Evolutionary conservation across 2,329 filamentous ascomycete species (phyloP), one percentile per base, ranked within the genome.

Genomic region (Venturia carpophila): DNA sequence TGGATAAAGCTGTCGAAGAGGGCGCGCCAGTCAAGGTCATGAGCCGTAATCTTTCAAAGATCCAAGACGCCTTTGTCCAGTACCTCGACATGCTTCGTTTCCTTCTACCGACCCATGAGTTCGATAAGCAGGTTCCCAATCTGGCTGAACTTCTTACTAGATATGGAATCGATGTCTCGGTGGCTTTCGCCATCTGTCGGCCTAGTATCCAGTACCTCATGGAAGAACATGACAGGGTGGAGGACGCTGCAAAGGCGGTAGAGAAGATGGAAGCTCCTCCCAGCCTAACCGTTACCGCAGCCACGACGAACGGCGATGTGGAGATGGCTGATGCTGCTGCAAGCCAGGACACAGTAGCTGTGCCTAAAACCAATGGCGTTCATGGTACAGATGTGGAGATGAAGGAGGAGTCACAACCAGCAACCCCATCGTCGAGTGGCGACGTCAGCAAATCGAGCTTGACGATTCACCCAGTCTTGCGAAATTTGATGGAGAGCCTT

Each of bases 11-110:
- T 1, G 83, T 88, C 7, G 86, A 91, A 43, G 80, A 83, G 30
- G 85, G 89, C 66, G 87, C 90, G 0, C 92, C 95, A 67, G 87
- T 97, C 73, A 99, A 99, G 75, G 87, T 92, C 55, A 79, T 97
- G 15, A 90, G 91, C 2, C 91, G 91, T 63, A 87, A 96, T 69
- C 84, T 96, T 63, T 94, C 99, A 73, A 92, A 96, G 73, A 88
- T 95, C 24, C 91, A 96, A 69, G 85, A 90, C 67, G 88, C 92
- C 10, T 82, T 97, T 30, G 84, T 86, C 30, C 92, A 97, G 71
- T 99, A 95, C 72, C 82, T 97, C 21, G 94, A 97, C 71, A 83
- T 97, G 7, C 82, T 99, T 41, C 89, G 89, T 72, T 90, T 85
- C 73, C 95, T 92, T 71, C 77, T 97, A 39, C 82, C 87, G 0